These are phyloP conservation scores for Candida chauliodis DNA, from an alignment of 805 yeast genomes.

Conservation along the genomic window DNA sequence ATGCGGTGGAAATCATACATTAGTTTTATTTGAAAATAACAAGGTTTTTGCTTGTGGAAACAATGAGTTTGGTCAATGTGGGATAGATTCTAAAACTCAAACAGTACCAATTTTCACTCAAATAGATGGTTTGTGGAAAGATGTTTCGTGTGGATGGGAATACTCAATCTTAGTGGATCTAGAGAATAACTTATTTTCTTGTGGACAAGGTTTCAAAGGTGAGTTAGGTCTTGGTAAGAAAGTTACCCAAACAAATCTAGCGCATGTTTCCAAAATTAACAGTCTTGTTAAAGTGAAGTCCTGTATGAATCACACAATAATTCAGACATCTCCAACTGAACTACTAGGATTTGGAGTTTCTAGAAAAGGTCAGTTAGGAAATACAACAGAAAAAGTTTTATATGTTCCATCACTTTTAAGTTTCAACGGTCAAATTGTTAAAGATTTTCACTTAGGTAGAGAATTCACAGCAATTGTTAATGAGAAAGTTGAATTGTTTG, in stretches of 20 bases:
- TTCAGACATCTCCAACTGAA: conserved; percentile 36
- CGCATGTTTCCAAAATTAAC: conserved; percentile 4
- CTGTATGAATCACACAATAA: conserved; percentile 46
- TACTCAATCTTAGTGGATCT: conserved; percentile 51
- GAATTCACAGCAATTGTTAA: conserved; percentile 48
- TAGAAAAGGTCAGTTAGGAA: conserved; percentile 55
- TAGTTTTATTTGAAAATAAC: conserved; percentile 55
- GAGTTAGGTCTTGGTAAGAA: conserved; percentile 60
- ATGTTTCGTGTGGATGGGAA: conserved; percentile 78
- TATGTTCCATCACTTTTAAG: conserved; percentile 22
- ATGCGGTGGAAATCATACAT: conserved; percentile 88
- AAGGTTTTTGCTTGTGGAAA: conserved; percentile 57
- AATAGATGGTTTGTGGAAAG: conserved; percentile 34
- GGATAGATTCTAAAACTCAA: conserved; percentile 13
- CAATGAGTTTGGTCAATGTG: conserved; percentile 55
- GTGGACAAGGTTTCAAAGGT: conserved; percentile 70
- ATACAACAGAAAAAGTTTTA: conserved; percentile 9
- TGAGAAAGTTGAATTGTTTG: conserved; percentile 14
- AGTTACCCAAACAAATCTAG: conserved; percentile 8
- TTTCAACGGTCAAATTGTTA: conserved; percentile 10
- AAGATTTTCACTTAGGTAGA: conserved; percentile 46
- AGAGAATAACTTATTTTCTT: conserved; percentile 39
- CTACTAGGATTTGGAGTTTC: conserved; percentile 68
- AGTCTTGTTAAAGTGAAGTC: conserved; percentile 20
- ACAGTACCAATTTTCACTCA: conserved; percentile 15